phyloP scores from a whole-genome alignment of 805 yeast species.

The Wickerhamiella slavikovae region DNA sequence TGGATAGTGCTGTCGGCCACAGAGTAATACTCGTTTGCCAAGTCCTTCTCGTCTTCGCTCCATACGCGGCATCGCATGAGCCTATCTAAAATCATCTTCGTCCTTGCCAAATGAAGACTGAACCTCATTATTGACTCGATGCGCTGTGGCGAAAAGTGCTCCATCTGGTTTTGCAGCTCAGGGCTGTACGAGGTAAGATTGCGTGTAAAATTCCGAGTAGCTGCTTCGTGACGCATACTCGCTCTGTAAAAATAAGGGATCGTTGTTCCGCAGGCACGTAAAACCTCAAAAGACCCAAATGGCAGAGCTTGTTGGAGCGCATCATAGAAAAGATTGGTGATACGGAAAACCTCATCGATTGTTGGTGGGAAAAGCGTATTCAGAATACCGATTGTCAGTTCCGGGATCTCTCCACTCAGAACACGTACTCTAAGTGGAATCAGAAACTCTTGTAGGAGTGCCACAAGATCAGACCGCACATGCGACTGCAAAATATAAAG shows the following conservation, averaged over 20 bases:
- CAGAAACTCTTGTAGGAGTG: constrained; percentile 55
- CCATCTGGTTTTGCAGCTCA: constrained; percentile 18
- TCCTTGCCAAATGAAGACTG: constrained; percentile 46
- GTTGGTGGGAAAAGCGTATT: constrained; percentile 85
- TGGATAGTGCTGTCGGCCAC: constrained; percentile 48
- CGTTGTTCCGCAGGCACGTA: constrained; percentile 63
- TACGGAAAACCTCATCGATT: constrained; percentile 78
- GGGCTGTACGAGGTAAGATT: constrained; percentile 25
- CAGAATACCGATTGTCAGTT: constrained; percentile 39
- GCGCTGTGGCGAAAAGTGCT: constrained; percentile 25
- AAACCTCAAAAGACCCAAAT: constrained; percentile 52
- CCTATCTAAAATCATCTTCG: constrained; percentile 49
- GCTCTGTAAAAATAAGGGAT: constrained; percentile 87
- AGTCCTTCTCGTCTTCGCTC: constrained; percentile 16
- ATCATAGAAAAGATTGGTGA: constrained; percentile 68
- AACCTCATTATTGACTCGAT: constrained; percentile 45
- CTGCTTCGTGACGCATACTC: constrained; percentile 85
- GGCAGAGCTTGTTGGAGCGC: constrained; percentile 46
- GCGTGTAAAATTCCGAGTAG: constrained; percentile 41
- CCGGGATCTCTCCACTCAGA: constrained; percentile 29
- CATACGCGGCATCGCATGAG: constrained; percentile 30
- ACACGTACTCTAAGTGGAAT: constrained; percentile 60
- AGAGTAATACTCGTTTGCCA: constrained; percentile 25
- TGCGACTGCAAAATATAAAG: constrained; percentile 51
- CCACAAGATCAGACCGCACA: constrained; percentile 49